These are phyloP conservation scores for Uronychia setigera DNA, from an alignment of 73 alveolate genomes.

Conservation along the genomic window DNA sequence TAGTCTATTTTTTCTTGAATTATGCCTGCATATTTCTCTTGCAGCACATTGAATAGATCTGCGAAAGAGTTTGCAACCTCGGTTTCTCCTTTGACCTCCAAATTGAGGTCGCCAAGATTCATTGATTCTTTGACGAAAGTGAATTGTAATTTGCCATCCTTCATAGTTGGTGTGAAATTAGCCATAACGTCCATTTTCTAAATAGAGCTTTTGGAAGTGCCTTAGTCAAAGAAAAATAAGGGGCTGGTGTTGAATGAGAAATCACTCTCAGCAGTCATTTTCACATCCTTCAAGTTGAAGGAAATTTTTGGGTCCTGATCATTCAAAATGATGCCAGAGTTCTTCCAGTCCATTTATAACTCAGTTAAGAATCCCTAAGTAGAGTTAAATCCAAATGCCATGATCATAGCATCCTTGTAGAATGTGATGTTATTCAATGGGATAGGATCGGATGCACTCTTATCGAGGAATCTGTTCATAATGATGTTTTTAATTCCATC, in stretches of 20 bases:
- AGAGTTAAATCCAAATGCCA: not conserved
- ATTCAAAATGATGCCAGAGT: not conserved
- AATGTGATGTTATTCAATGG: not conserved
- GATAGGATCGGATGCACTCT: slow-evolving; percentile 1
- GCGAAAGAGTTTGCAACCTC: not conserved
- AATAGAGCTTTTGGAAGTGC: not conserved
- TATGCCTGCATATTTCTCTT: not conserved
- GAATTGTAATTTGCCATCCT: not conserved
- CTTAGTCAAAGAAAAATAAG: not conserved
- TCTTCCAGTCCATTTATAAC: not conserved
- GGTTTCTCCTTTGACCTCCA: not conserved
- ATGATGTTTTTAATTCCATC: not conserved
- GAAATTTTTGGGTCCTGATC: not conserved
- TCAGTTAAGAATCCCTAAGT: not conserved
- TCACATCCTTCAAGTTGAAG: not conserved
- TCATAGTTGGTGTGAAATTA: not conserved
- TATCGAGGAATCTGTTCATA: not conserved
- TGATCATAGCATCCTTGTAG: not conserved
- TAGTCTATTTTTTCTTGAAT: not conserved
- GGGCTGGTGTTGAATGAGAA: not conserved
- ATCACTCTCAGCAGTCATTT: not conserved
- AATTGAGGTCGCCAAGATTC: not conserved
- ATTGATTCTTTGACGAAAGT: not conserved
- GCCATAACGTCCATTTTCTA: not conserved
- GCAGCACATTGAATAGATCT: not conserved